phyloP scores from a whole-genome alignment of 441 rosid genomes.

The Erodium moschatum region DNA sequence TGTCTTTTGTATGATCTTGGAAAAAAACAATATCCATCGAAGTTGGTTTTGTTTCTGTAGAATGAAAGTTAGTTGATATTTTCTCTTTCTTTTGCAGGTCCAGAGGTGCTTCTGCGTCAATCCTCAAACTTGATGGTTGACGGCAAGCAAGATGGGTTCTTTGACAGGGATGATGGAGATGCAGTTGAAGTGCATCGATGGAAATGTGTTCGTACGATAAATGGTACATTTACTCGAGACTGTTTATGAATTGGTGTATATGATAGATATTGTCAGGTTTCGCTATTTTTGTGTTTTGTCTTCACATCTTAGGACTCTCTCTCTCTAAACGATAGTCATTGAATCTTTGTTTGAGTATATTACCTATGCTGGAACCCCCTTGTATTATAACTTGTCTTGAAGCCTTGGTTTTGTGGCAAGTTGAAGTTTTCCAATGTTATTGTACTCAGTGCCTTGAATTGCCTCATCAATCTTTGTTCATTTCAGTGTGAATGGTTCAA shows the following conservation, averaged over 20 bases:
- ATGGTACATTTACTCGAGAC: constrained; percentile 40
- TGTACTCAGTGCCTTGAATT: constrained; percentile 46
- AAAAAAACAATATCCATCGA: too few relatives aligned
- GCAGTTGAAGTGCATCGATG: constrained; percentile 84
- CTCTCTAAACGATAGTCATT: background rate
- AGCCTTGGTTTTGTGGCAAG: background rate
- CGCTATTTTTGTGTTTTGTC: background rate
- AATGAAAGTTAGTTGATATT: too few relatives aligned
- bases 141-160: constrained; percentile 36
- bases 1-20: too few relatives aligned
- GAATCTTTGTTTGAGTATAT: background rate
- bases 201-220: constrained; percentile 83
- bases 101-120: constrained; percentile 74
- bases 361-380: background rate
- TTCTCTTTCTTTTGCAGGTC: constrained; percentile 38
- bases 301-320: background rate
- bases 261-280: background rate
- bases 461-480: constrained; percentile 15
- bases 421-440: background rate
- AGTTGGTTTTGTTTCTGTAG: too few relatives aligned
- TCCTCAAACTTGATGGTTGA: constrained; percentile 45
- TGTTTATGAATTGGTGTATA: constrained; percentile 3
- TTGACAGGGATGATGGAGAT: constrained; percentile 71
- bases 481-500: background rate
- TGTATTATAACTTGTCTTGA: background rate